Evolutionary conservation across 495 filamentous ascomycete genomes (phyloP), one percentile per base, ranked within the genome.

Genomic region (Podospora didyma): DNA sequence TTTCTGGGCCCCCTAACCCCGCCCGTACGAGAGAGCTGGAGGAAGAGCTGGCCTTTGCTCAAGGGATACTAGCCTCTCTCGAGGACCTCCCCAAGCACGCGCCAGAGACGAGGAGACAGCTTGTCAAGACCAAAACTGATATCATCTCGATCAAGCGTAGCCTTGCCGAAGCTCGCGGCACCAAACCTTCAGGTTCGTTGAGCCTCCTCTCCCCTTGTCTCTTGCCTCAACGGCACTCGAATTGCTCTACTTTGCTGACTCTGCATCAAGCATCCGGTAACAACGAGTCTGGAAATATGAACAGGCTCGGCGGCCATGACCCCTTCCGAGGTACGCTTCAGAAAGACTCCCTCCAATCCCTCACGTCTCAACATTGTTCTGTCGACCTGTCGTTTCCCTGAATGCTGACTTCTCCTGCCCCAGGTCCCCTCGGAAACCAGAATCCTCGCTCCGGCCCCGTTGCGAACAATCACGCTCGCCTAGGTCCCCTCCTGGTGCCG

Each of bases 101-200:
- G 2, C 22, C 34, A 9, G 46, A 51, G 17, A 21, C 10, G 17
- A 20, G 2, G 23, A 11, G 44, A 34, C 9, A 14, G 23, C 44
- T 57, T 16, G 7, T 14, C 2, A n/a, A 42, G 26, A 42, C 22
- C 17, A 59, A 49, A 21, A 19, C 16, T 9, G 26, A 46, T 21
- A 42, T 50, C 19, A 24, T 31, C 16, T 16, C 26, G 1, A 19
- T 51, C 37, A 14, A 51, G 46, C 31, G 28, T 28, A 46, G 24
- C 35, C 46, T 54, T 17, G 51, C 34, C 11, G 51, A 51, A 16
- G 54, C 23, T 46, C 46, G 21, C 9, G 44, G 44, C 47, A 7
- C 19, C 4, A 35, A 53, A 53, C 23, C 21, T 12, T 24, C 14
- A 24, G 50, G 50, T 53, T 22, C 16, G 28, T 21, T n/a, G n/a